These are phyloP conservation scores for Tetragonia tetragonoides DNA, from an alignment of 148 eudicot species.

Conservation along the genomic window DNA sequence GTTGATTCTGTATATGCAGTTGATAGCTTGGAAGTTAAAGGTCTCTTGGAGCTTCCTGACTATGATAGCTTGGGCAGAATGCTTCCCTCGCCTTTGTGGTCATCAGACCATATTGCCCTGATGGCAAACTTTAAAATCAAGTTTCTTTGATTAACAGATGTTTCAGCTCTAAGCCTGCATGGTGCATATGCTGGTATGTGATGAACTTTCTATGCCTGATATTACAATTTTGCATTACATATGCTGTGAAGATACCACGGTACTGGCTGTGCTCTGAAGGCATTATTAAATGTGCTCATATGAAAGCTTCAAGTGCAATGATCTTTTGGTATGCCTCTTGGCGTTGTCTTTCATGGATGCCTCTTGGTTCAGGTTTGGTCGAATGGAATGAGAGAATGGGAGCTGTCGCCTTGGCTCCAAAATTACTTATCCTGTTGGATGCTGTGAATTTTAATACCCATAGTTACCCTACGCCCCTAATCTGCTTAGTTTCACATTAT, in stretches of 20 bases:
- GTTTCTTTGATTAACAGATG: conserved; percentile 8
- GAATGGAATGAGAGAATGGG: too few relatives aligned
- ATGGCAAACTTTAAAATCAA: conserved; percentile 44
- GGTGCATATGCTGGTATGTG: conserved; percentile 22
- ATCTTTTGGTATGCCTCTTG: not conserved
- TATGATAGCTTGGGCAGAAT: conserved; percentile 67
- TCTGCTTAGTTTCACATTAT: too few relatives aligned
- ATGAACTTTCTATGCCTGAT: not conserved
- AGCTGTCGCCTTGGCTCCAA: too few relatives aligned
- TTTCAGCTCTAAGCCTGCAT: conserved; percentile 4
- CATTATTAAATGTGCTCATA: not conserved
- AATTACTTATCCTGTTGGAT: too few relatives aligned
- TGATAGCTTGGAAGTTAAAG: conserved; percentile 63
- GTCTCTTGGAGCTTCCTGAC: conserved; percentile 79
- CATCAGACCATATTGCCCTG: conserved; percentile 91
- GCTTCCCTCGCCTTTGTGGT: conserved; percentile 89
- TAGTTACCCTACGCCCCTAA: too few relatives aligned
- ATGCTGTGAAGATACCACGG: not conserved
- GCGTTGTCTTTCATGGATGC: not conserved
- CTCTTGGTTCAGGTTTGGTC: too few relatives aligned
- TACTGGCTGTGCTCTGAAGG: not conserved
- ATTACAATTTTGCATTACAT: not conserved
- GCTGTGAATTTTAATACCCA: too few relatives aligned
- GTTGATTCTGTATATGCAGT: conserved; percentile 8
- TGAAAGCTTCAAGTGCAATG: not conserved